phyloP scores from a whole-genome alignment of 208 protist genomes.

The Naegleria gruberi region DNA sequence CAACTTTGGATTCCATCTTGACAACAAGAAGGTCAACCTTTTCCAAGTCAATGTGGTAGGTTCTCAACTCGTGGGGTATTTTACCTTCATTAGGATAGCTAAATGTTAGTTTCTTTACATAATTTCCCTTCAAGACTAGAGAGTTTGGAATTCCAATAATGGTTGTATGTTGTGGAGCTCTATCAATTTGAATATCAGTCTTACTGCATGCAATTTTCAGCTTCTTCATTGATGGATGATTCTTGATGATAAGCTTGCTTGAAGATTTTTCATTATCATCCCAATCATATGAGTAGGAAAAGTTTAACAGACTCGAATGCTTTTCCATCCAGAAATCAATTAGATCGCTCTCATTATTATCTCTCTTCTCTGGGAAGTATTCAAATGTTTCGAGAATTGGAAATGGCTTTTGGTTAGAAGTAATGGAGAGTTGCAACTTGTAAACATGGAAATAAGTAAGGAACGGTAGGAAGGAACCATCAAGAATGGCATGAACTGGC shows the following conservation, averaged over 20 bases:
- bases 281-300: background rate
- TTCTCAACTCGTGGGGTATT: background rate
- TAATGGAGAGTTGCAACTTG: background rate
- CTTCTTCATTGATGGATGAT: background rate
- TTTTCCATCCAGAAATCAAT: background rate
- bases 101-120: background rate
- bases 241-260: background rate
- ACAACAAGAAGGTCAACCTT: background rate
- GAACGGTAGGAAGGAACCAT: background rate
- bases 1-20: background rate
- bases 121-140: background rate
- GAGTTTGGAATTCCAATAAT: background rate
- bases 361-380: background rate
- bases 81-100: background rate
- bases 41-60: background rate
- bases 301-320: background rate
- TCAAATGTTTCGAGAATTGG: background rate
- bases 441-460: background rate
- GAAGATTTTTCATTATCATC: background rate
- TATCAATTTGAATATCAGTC: background rate
- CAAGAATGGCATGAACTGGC: background rate
- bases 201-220: background rate
- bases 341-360: background rate
- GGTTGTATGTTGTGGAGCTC: background rate
- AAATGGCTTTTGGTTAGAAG: background rate